Base-by-base conservation (phyloP, 352 stramenopile species). In the Elongisporangium undulatum region DNA sequence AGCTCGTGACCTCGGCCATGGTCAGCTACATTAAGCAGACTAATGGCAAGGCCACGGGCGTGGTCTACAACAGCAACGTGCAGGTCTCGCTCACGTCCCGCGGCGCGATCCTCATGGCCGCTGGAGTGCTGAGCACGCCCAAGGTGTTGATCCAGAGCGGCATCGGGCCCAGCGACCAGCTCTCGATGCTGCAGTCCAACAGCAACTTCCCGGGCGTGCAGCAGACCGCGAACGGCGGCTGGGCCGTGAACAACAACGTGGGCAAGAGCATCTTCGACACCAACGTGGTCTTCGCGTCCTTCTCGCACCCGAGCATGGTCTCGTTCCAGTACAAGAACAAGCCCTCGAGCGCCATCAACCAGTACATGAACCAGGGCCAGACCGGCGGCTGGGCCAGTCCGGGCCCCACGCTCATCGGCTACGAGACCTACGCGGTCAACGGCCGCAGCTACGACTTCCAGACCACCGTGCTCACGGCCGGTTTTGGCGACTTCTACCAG, bases 71-170 rank as follows among this genome's bases (percentile, higher is more conserved):
- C 26, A 54, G 49, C 48, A 66, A 66, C 45, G 61, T 51, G 12
- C 63, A 71, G 22, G 79, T 75, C 16, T n/a, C 64, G 16, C 64
- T 89, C 8, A 75, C 68, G 2, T 48, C 55, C 1, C 73, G 77
- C 9, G 79, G 74, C 16, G 78, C 85, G 26, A 75, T 96, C 39
- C 77, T 97, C 52, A 76, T 97, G 66, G 75, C 67, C 51, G 77
- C 79, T 1, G 87, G 87, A 13, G 76, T 84, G 0, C 53, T 92
- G 19, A 64, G 74, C 52, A 90, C 87, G 9, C 88, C 90, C 16
- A 90, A 95, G 64, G 69, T 97, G 19, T 73, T 96, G 3, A 83
- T 94, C 51, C 72, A 89, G 51, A 88, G 69, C 61, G 87, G 85
- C 34, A 83, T 96, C 49, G 87, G 86, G n/a, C 79, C 80, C 17